Evolutionary conservation across 768 basidiomycete genomes (phyloP).

Genomic region (Cystofilobasidium ferigula): DNA sequence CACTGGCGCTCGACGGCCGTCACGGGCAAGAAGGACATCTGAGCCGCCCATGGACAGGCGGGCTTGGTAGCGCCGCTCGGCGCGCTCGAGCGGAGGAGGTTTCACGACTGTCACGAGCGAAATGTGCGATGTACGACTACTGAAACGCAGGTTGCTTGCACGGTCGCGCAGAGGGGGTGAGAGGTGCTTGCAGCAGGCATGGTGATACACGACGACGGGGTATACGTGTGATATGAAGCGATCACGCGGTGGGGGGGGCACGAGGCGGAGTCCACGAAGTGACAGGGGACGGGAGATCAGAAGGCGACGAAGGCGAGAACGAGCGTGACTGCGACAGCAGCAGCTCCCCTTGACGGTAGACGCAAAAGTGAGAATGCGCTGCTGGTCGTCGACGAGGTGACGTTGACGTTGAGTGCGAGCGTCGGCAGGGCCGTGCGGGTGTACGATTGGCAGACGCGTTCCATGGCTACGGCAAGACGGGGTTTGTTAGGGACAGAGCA

Average conservation of each 20-base stretch:
- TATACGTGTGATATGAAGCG: too few species aligned
- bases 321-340: neutral
- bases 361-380: neutral
- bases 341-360: neutral
- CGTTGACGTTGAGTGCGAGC: neutral
- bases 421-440: conserved; percentile 13
- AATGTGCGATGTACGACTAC: neutral
- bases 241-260: too few species aligned
- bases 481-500: neutral
- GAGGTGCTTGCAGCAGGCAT: neutral
- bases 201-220: too few species aligned
- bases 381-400: neutral
- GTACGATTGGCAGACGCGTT: conserved; percentile 13
- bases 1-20: conserved; percentile 1
- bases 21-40: neutral
- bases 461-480: conserved; percentile 1
- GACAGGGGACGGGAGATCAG: neutral
- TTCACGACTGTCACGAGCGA: neutral
- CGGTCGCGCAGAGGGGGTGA: neutral
- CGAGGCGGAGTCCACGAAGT: neutral
- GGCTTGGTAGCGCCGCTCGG: neutral
- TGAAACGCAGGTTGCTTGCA: neutral
- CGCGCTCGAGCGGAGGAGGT: neutral
- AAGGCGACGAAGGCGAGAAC: neutral
- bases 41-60: neutral